Conservation (phyloP, 192 early-diverging fungal species). For the Coemansia sp. region DNA sequence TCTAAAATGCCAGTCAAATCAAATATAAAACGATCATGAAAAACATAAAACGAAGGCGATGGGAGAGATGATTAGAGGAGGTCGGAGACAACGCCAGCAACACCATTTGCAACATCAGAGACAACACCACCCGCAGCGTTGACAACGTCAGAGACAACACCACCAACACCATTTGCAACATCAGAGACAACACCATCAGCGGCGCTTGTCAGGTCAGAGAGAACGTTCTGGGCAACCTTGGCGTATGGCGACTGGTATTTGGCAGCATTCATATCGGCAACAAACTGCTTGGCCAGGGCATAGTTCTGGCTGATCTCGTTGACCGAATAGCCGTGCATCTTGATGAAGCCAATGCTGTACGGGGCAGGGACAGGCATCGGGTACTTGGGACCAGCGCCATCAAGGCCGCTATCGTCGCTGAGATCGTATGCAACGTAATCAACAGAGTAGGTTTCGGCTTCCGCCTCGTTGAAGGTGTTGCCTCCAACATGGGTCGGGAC, state of each 20-base stretch:
- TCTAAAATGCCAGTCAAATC: no score
- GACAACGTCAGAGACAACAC: not conserved
- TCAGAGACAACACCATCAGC: not conserved
- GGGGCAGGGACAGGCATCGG: conserved; percentile 52
- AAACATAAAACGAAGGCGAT: not conserved
- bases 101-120: not conserved
- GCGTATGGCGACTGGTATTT: conserved; percentile 52
- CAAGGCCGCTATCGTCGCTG: conserved; percentile 14
- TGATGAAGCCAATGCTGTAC: conserved; percentile 20
- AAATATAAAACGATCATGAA: not conserved
- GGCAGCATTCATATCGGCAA: conserved; percentile 39
- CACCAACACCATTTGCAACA: not conserved
- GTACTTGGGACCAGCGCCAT: conserved; percentile 30
- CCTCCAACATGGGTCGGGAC: conserved; percentile 10
- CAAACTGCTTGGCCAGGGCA: conserved; percentile 36
- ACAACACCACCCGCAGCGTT: not conserved
- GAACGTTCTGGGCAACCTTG: conserved; percentile 18
- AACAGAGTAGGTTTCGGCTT: conserved; percentile 18
- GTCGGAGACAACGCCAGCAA: not conserved
- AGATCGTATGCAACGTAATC: conserved; percentile 12
- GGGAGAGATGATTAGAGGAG: not conserved
- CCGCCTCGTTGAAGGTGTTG: conserved; percentile 4
- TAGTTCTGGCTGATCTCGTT: conserved; percentile 44
- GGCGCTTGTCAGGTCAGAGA: not conserved
- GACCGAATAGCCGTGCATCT: conserved; percentile 46